These are phyloP conservation scores for Mycena sanguinolenta DNA, from an alignment of 768 basidiomycete species.

Conservation along the genomic window DNA sequence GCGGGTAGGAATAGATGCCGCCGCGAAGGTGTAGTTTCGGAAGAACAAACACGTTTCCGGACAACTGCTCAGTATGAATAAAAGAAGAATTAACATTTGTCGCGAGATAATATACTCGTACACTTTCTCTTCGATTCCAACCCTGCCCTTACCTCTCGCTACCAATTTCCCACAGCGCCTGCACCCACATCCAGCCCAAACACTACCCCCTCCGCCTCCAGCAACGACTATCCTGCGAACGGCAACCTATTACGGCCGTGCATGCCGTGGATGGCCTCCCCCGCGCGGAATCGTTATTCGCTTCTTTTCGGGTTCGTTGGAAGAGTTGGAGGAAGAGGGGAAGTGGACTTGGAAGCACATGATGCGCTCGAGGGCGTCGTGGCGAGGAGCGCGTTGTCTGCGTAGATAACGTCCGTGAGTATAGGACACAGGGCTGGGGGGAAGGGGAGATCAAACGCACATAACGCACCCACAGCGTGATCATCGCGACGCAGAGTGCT, in stretches of 20 bases:
- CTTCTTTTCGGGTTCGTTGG: neutral
- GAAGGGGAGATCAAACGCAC: conserved; percentile 28
- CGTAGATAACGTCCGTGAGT: too few relatives aligned
- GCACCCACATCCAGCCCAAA: conserved; percentile 44
- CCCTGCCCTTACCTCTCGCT: too few relatives aligned
- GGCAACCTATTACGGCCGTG: conserved; percentile 45
- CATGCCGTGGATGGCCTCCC: conserved; percentile 46
- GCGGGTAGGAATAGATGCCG: too few relatives aligned
- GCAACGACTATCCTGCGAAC: conserved; percentile 44
- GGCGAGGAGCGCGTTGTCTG: conserved; percentile 45
- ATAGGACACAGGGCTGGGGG: neutral
- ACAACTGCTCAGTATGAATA: too few relatives aligned
- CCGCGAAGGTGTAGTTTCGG: too few relatives aligned
- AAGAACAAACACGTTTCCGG: too few relatives aligned
- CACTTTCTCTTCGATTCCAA: too few relatives aligned
- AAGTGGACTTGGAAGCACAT: too few relatives aligned
- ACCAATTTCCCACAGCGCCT: conserved; percentile 32
- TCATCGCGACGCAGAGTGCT: conserved; percentile 40
- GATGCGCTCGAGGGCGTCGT: conserved; percentile 39
- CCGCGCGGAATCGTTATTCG: conserved; percentile 35
- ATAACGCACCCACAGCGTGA: conserved; percentile 46
- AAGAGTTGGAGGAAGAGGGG: too few relatives aligned
- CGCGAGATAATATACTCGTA: too few relatives aligned
- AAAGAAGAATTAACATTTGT: too few relatives aligned
- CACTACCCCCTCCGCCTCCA: conserved; percentile 46